Evolutionary conservation across 2,329 filamentous ascomycete species (phyloP), one percentile per base, ranked within the genome.

Genomic region (Myriosclerotinia curreyana): DNA sequence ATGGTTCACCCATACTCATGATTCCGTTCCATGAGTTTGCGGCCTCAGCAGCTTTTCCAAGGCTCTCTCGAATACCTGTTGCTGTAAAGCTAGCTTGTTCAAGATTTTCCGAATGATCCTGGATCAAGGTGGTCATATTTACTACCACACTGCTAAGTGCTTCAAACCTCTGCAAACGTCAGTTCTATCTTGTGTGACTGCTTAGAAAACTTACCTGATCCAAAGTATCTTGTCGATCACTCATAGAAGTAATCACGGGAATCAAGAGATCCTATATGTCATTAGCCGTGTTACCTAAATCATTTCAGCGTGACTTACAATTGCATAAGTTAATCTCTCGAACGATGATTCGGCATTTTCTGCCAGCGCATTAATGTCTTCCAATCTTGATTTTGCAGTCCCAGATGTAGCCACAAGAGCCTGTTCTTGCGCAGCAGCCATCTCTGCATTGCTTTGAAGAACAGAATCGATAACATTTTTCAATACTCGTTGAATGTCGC

Each of bases 341-440:
- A 69, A 48, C 7, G 62, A 66, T 50, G 62, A 64, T 63, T 71
- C 67, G 8, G 69, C 70, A 15, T 67, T 60, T 25, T 59, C 68
- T n/a, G 70, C 67, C 34, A 70, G 56, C 15, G 66, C 62, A 58
- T 70, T 67, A 17, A 75, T 65, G 8, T 40, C 62, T 42, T 65
- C 64, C 48, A 74, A 60, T 12, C 64, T 63, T 34, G 61, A 60
- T 58, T 67, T 65, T 20, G 72, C 56, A 50, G 67, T 66, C 9
- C 52, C 65, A 6, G 70, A 69, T 22, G 69, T 65, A 8, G 66
- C 60, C 11, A 64, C 65, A 28, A 74, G 55, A 31, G 73, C 69
- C n/a, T 70, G 64, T 51, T 71, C 70, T 60, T 73, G 71, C 8
- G 66, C 64, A 38, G 70, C 68, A 42, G 70, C 71, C 64, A 75